Evolutionary conservation across 2,329 filamentous ascomycete genomes (phyloP), one percentile per base, ranked within the genome.

Genomic region (Colletotrichum ledebouriae): DNA sequence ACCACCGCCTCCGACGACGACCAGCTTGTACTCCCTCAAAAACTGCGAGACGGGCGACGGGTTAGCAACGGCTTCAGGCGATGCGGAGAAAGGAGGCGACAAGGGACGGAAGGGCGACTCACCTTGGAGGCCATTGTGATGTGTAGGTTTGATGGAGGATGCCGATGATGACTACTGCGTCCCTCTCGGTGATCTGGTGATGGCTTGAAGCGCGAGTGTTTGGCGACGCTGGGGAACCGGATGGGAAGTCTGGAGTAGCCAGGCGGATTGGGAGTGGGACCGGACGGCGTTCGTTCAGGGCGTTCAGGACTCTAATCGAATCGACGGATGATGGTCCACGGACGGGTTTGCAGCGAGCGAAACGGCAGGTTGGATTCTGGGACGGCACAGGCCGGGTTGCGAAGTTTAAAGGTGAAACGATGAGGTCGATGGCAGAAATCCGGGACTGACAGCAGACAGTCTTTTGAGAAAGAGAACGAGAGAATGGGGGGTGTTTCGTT

Each of bases 1-100:
- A 81, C 96, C 96, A 87, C 96, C 96, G 77, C 97, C 96, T 76
- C 96, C 96, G 73, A 99, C 94, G 71, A 98, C 96, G 70, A 99
- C 96, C 83, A 97, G 84, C 84, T 97, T 97, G 83, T 97, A 97
- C 84, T 96, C 93, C 88, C 93, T 87, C 79, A 95, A 84, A 79
- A 94, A 95, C 92, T 95, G 77, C 47, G 58, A 67, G 44, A 41
- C 37, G 41, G 55, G 4, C 46, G 44, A 60, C n/a, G 52, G 63
- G 69, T 75, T 53, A 76, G 74, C 69, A 64, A 71, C 20, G 10
- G 55, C 50, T 59, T 22, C 13, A n/a, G 20, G 13, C 58, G 46
- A 39, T 33, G 52, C 33, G 17, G 29, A 59, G 7, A 42, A 42
- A 39, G 50, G 39, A 10, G 49, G 13, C 39, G 61, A 58, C 46